phyloP scores from a whole-genome alignment of 352 stramenopile genomes.

The Globisporangium splendens region DNA sequence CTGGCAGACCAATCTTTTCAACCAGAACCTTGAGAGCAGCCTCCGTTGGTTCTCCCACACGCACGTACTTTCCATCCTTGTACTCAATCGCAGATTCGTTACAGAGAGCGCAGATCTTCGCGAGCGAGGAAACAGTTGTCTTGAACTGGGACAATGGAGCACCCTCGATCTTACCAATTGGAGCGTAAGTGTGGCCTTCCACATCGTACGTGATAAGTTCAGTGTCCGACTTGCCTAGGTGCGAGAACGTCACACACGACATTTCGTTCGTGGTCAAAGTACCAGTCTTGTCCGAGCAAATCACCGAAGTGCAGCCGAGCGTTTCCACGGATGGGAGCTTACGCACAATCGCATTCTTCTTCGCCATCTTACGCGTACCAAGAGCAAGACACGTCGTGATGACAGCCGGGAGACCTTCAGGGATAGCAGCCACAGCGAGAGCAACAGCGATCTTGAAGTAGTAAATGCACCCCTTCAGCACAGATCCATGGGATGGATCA shows the following conservation, averaged over 20 bases:
- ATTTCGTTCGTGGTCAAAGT: constrained; percentile 99
- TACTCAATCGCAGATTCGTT: constrained; percentile 95
- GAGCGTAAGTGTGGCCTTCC: constrained; percentile 93
- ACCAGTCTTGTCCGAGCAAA: constrained; percentile 93
- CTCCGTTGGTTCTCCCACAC: constrained; percentile 96
- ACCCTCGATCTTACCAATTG: constrained; percentile 68
- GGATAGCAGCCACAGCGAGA: constrained; percentile 98
- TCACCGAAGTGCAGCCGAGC: constrained; percentile 94
- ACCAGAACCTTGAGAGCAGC: constrained; percentile 94
- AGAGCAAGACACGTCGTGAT: constrained; percentile 97
- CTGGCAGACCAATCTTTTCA: constrained; percentile 91
- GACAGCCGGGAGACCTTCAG: constrained; percentile 97
- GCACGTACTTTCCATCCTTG: constrained; percentile 83
- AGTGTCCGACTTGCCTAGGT: constrained; percentile 57
- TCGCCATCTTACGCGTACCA: constrained; percentile 95
- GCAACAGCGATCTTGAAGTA: constrained; percentile 99
- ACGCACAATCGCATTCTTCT: constrained; percentile 98
- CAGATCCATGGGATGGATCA: constrained; percentile 77
- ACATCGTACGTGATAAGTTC: constrained; percentile 90
- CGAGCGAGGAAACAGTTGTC: constrained; percentile 73
- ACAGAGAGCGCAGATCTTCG: constrained; percentile 93
- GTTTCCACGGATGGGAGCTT: constrained; percentile 98
- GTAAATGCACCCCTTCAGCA: constrained; percentile 97
- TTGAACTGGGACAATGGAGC: constrained; percentile 58
- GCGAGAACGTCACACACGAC: constrained; percentile 83